Base-by-base conservation (phyloP, 352 stramenopile genomes). In the Phytophthora citrophthora region DNA sequence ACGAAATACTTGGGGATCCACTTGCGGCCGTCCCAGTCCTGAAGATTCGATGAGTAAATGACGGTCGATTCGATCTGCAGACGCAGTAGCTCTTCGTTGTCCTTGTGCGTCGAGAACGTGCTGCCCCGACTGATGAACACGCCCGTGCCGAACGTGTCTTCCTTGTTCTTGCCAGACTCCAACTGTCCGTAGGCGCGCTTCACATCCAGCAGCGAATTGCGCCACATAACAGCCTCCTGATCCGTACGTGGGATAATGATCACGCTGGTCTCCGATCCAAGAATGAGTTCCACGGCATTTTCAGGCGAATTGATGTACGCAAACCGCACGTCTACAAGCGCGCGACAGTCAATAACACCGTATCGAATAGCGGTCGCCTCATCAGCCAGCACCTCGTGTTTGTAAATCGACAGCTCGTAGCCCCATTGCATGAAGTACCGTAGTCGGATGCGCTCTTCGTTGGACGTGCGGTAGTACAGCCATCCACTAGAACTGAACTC, bases 1-100 rank as follows among this genome's bases (percentile, higher is more conserved):
- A 96, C 88, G 59, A 94, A 94, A 55, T 96, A 96, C 66, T 96
- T 96, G 1, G 88, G 81, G 38, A 96, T 93, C 88, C 88, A 96
- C 56, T 93, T 94, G 31, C 78, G 82, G 6, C 81, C 86, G 38
- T 96, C 88, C 86, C 86, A 96, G 23, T 94, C 88, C 46, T 94
- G 88, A 4, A 96, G 55, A 48, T 96, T 96, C 7, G 83, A 84
- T 24, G 88, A 94, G 62, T 93, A 94, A 36, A 90, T 78, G 32
- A 94, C 88, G 0, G 82, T 75, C 0, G 76, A 79, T 64, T 96
- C 88, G 49, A 96, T 96, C 54, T 96, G 88, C 56, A 81, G 66
- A 15, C 88, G 88, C 29, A 96, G 48, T 24, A 96, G 61, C 45
- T 94, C 86, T 74, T 96, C 88, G 54, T 94, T 93, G 54, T 96